These are phyloP conservation scores for Elaeis guineensis DNA, from an alignment of 176 grass and related monocot genomes.

Conservation along the genomic window DNA sequence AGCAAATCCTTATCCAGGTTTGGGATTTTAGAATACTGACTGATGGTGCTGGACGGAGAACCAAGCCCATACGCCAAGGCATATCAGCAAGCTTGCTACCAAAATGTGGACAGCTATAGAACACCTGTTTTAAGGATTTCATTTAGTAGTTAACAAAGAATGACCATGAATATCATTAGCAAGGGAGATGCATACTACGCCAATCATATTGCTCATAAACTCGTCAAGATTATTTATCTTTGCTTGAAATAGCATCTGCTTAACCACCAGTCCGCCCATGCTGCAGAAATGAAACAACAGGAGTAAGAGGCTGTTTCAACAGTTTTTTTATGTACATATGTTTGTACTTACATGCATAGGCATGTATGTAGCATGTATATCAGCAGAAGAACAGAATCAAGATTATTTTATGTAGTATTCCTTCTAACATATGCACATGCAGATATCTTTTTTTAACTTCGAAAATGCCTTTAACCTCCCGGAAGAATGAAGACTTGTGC, in stretches of 20 bases:
- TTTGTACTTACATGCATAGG: no score
- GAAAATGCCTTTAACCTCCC: no score
- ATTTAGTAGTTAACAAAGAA: constrained; percentile 3
- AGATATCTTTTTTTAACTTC: no score
- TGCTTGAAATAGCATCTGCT: constrained; percentile 87
- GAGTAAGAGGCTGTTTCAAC: not conserved
- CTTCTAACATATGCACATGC: no score
- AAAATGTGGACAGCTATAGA: constrained; percentile 98
- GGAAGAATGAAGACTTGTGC: no score
- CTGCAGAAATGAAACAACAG: constrained; percentile 42
- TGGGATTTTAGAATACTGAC: constrained; percentile 25
- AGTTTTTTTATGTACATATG: no score
- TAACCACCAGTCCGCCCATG: constrained; percentile 94
- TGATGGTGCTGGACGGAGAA: constrained; percentile 85
- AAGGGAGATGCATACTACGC: constrained; percentile 47
- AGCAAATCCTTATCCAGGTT: no score
- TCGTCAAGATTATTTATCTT: constrained; percentile 71
- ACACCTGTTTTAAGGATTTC: constrained; percentile 42
- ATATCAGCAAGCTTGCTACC: constrained; percentile 97
- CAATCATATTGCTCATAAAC: constrained; percentile 75
- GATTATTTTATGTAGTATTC: no score
- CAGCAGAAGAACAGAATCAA: no score
- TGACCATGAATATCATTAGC: not conserved
- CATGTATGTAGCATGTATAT: no score
- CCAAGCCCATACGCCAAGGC: constrained; percentile 97